A percentile compares a stretch with the other conserved stretches of the same genome.
Conservation (phyloP, 2,329 filamentous ascomycete species). For the Pseudocercospora eumusae region DNA sequence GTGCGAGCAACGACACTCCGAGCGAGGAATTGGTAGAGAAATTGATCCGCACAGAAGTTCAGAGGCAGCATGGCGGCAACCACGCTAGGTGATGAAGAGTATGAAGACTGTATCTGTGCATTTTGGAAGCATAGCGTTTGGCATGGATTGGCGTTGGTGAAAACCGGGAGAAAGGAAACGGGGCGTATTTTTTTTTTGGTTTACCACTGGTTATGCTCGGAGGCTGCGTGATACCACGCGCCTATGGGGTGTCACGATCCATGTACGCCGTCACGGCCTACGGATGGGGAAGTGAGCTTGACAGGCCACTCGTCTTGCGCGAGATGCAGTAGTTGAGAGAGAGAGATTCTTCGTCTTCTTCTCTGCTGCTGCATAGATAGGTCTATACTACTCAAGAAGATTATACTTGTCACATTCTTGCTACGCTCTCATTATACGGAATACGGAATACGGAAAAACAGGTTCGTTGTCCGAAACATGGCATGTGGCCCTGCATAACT, state of each 20-base stretch:
- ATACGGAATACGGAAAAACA: not conserved
- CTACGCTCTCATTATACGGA: too few species aligned
- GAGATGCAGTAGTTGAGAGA: not conserved
- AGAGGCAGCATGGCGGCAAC: slow-evolving; percentile 28
- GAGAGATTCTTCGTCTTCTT: not conserved
- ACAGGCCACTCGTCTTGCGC: not conserved
- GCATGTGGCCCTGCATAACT: not conserved
- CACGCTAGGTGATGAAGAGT: not conserved
- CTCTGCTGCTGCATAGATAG: slow-evolving; percentile 3
- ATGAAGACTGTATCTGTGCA: not conserved
- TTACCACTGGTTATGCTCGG: not conserved
- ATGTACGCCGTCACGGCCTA: not conserved
- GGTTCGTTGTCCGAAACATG: not conserved
- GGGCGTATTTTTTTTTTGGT: not conserved
- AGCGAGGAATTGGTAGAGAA: slow-evolving; percentile 50
- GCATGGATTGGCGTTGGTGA: not conserved
- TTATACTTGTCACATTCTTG: not conserved
- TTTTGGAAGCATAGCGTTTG: not conserved
- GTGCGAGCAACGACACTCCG: slow-evolving; percentile 22
- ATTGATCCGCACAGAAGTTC: slow-evolving; percentile 50
- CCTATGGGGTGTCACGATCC: not conserved
- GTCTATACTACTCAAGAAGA: not conserved
- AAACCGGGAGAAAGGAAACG: not conserved
- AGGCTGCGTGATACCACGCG: not conserved
- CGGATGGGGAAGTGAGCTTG: not conserved